phyloP scores from a whole-genome alignment of 257 asterid genomes.

The Linderniella brevidens region DNA sequence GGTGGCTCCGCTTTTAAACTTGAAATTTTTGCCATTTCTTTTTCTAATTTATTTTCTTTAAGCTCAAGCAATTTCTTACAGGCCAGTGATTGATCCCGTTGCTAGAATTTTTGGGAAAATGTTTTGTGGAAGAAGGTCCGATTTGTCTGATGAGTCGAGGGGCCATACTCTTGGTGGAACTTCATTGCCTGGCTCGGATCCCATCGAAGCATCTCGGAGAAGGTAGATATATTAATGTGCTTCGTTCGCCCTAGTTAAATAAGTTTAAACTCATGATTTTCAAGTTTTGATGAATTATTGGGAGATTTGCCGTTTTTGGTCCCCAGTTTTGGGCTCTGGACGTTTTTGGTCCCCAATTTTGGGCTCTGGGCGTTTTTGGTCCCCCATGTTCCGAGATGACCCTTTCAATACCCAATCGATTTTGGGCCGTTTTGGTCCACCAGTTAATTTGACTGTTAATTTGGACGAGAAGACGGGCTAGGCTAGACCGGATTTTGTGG shows the following conservation, averaged over 20 bases:
- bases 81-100: constrained; percentile 65
- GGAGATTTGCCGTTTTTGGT: too few relatives aligned
- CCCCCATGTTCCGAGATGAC: too few relatives aligned
- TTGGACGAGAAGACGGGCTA: too few relatives aligned
- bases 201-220: constrained; percentile 82
- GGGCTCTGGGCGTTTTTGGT: too few relatives aligned
- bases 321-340: too few relatives aligned
- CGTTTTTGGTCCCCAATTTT: too few relatives aligned
- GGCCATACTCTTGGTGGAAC: constrained; percentile 48
- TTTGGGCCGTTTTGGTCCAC: too few relatives aligned
- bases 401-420: too few relatives aligned
- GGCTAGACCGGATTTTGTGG: too few relatives aligned
- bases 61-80: constrained; percentile 19
- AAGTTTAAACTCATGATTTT: neutral
- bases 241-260: neutral
- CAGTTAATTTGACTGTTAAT: too few relatives aligned
- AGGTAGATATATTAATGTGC: constrained; percentile 32
- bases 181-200: constrained; percentile 71
- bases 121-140: constrained; percentile 73
- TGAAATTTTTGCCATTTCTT: constrained; percentile 1
- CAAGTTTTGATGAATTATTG: too few relatives aligned
- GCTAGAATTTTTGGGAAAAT: constrained; percentile 53
- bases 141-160: constrained; percentile 29
- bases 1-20: constrained; percentile 18
- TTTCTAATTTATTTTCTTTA: constrained; percentile 2